phyloP scores from a whole-genome alignment of 2,329 filamentous ascomycete genomes.

The Arachnomyces sp. region DNA sequence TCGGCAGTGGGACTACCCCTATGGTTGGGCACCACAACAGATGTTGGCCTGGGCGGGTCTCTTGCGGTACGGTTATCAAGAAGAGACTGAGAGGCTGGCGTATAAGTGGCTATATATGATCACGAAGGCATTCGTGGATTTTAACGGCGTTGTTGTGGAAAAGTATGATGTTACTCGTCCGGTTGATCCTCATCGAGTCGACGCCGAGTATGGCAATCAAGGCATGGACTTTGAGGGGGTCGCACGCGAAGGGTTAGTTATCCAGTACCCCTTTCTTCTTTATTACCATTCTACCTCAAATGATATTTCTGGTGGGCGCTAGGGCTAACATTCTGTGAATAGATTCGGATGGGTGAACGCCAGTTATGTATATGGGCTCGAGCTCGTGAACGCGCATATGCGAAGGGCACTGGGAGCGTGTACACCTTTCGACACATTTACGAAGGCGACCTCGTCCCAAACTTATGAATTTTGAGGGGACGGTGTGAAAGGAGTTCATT shows the following conservation, averaged over 20 bases:
- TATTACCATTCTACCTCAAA: background rate
- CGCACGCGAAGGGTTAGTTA: slow-evolving; percentile 82
- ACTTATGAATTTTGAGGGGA: slow-evolving; percentile 9
- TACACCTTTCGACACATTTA: slow-evolving; percentile 77
- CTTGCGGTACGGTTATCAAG: slow-evolving; percentile 80
- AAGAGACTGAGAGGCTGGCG: slow-evolving; percentile 78
- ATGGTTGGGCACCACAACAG: slow-evolving; percentile 97
- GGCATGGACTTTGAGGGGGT: slow-evolving; percentile 92
- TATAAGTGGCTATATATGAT: slow-evolving; percentile 99
- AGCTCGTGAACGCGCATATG: slow-evolving; percentile 83
- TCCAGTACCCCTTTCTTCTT: slow-evolving; percentile 5
- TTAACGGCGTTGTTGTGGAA: slow-evolving; percentile 95
- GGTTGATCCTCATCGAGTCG: slow-evolving; percentile 84
- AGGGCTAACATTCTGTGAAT: slow-evolving; percentile 8
- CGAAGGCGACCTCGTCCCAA: slow-evolving; percentile 49
- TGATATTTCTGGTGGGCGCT: background rate
- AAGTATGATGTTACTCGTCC: slow-evolving; percentile 95
- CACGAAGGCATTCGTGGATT: slow-evolving; percentile 95
- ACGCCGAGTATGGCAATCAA: slow-evolving; percentile 97
- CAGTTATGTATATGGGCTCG: slow-evolving; percentile 88
- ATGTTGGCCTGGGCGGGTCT: slow-evolving; percentile 95
- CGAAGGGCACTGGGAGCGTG: slow-evolving; percentile 78
- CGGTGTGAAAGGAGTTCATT: background rate
- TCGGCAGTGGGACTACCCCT: slow-evolving; percentile 96
- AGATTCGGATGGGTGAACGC: slow-evolving; percentile 99